A percentile compares a stretch with the other conserved stretches of the same genome.
Evolutionary conservation across 495 filamentous ascomycete species (phyloP).

Genomic region (Annulohypoxylon nitens): DNA sequence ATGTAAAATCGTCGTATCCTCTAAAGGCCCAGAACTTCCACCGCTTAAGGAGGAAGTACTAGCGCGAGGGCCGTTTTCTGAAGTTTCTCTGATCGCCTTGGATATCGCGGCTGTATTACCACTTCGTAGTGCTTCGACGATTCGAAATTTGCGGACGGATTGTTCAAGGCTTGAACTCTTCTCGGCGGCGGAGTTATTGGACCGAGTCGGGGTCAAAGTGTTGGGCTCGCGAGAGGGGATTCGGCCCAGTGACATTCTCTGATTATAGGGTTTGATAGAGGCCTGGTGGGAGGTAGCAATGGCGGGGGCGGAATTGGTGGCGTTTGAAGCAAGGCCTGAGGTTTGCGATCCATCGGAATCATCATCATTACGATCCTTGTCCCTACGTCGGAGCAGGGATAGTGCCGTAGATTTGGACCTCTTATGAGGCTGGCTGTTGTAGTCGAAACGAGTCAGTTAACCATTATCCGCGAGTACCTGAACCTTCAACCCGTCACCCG

Average conservation of each 20-base stretch:
- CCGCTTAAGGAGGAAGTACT: conserved; percentile 68
- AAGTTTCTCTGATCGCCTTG: conserved; percentile 82
- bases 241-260: conserved; percentile 60
- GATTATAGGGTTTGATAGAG: conserved; percentile 53
- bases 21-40: conserved; percentile 63
- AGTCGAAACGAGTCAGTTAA: conserved; percentile 34
- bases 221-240: conserved; percentile 51
- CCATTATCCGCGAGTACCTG: neutral
- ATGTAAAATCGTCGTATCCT: conserved; percentile 90
- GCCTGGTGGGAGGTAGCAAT: conserved; percentile 55
- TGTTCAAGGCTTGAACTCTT: conserved; percentile 81
- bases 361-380: conserved; percentile 60
- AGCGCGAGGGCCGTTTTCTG: conserved; percentile 61
- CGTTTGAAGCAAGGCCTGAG: conserved; percentile 52
- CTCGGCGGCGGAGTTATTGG: conserved; percentile 50
- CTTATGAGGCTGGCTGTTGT: conserved; percentile 59
- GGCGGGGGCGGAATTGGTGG: conserved; percentile 50
- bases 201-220: conserved; percentile 43
- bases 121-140: conserved; percentile 91
- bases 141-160: conserved; percentile 91
- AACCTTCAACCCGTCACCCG: conserved; percentile 17
- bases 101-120: conserved; percentile 92
- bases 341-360: conserved; percentile 55
- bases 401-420: conserved; percentile 66
- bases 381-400: conserved; percentile 62